Base-by-base conservation (phyloP, 1,284 basidiomycete species). In the Cryptococcus maquisensis region DNA sequence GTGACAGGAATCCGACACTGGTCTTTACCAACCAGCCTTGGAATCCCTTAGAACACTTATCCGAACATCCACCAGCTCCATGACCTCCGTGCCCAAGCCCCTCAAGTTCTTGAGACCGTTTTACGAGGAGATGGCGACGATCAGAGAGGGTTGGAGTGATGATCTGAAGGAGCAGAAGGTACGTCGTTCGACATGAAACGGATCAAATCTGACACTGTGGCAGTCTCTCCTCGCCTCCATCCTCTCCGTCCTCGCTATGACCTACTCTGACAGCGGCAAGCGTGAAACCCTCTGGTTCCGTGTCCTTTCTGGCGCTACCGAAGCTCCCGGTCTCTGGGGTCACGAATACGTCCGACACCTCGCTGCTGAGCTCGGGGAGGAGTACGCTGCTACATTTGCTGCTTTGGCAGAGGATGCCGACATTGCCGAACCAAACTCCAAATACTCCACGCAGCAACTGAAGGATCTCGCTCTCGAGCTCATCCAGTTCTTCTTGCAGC, bases 71-170 rank as follows among this genome's bases (percentile, higher is more conserved):
- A 99, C 96, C 4, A 95, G 91, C 20, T 98, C 93, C 7, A 98
- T 99, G 95, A 99, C 96, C n/a, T 95, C 91, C 15, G 96, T 99
- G 13, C 96, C 96, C 3, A 98, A 99, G 80, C 96, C 96, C 36
- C 83, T 99, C 61, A 99, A 99, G 78, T 99, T 98, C 79, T 83
- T 99, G 47, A 86, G 94, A 57, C 95, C 94, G 26, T 88, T 94
- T 72, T 98, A 96, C 74, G 88, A 88, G 41, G 88, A 87, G 60
- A 81, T 99, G 51, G 90, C 93, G 73, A 78, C 79, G 37, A 78
- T 95, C 20, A 88, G 91, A 74, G 87, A 90, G 57, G 81, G 81
- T 46, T 97, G 91, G 91, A 69, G 83, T 9, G 61, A 62, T 7
- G 60, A 35, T 60, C 82, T 66, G 85, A 86, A 42, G 37, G 85